Conservation (phyloP, 768 basidiomycete species). For the Boletus vinaceobasis region DNA sequence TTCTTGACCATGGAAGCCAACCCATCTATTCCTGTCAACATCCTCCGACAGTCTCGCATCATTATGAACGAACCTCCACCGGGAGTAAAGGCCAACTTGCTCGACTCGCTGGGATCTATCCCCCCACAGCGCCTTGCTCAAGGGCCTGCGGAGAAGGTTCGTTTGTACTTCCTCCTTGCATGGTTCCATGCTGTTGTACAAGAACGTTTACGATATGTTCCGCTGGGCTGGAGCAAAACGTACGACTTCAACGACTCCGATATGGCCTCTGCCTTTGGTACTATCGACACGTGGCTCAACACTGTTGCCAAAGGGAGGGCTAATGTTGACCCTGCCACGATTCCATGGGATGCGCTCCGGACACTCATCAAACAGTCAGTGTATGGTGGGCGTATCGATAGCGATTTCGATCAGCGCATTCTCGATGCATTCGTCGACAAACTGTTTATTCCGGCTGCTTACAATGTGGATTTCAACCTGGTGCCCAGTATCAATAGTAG, state of each 20-base stretch:
- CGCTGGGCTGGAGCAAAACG: constrained; percentile 92
- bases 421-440: constrained; percentile 91
- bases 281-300: constrained; percentile 89
- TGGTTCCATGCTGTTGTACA: constrained; percentile 99
- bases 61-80: constrained; percentile 99
- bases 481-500: constrained; percentile 62
- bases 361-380: constrained; percentile 94
- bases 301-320: constrained; percentile 79
- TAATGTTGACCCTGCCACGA: constrained; percentile 86
- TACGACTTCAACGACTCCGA: constrained; percentile 99
- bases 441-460: constrained; percentile 83
- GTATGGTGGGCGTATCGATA: constrained; percentile 92
- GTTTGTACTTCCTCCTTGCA: constrained; percentile 92
- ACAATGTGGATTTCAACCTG: constrained; percentile 90
- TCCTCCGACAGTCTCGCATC: constrained; percentile 91
- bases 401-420: constrained; percentile 91
- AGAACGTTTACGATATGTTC: constrained; percentile 93
- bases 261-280: constrained; percentile 86
- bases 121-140: constrained; percentile 65
- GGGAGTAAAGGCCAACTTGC: constrained; percentile 92
- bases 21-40: constrained; percentile 92
- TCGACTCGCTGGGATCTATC: constrained; percentile 83
- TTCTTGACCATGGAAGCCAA: constrained; percentile 99
- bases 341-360: constrained; percentile 95
- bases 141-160: constrained; percentile 90